These are phyloP conservation scores for Musa troglodytarum DNA, from an alignment of 176 grass and related monocot genomes.

Conservation along the genomic window DNA sequence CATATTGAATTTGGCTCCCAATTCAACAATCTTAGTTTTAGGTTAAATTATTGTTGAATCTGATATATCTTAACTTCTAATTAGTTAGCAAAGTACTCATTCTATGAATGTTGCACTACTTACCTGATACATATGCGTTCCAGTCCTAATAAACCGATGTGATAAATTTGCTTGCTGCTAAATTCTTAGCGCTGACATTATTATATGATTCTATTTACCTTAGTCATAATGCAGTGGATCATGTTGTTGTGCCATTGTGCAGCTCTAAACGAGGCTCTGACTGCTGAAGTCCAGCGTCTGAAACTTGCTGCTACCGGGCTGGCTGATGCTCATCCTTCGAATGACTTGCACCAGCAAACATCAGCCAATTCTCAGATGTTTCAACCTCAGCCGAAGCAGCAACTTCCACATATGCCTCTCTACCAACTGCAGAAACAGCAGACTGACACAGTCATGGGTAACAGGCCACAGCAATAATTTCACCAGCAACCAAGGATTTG, in stretches of 20 bases:
- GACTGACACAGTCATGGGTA: slow-evolving; percentile 31
- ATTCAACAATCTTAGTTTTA: no score
- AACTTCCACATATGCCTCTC: slow-evolving; percentile 48
- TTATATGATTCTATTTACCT: no score
- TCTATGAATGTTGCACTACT: no score
- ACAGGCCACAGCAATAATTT: slow-evolving; percentile 30
- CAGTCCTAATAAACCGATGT: no score
- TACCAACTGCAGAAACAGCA: slow-evolving; percentile 64
- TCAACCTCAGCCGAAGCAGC: slow-evolving; percentile 54
- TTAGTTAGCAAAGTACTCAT: no score
- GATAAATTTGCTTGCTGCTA: no score
- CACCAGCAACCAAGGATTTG: not conserved
- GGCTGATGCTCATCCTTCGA: slow-evolving; percentile 39
- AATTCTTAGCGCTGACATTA: no score
- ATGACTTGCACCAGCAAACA: slow-evolving; percentile 45
- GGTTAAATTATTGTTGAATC: no score
- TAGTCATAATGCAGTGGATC: not conserved
- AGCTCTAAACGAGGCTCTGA: slow-evolving; percentile 87
- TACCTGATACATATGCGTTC: no score
- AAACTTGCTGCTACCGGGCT: slow-evolving; percentile 47
- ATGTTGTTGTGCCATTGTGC: not conserved
- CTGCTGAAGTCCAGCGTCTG: slow-evolving; percentile 76
- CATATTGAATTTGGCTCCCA: no score
- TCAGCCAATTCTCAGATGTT: slow-evolving; percentile 46
- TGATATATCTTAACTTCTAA: no score